Evolutionary conservation across 768 basidiomycete genomes (phyloP), one percentile per base, ranked within the genome.

Genomic region (Mycena venus): DNA sequence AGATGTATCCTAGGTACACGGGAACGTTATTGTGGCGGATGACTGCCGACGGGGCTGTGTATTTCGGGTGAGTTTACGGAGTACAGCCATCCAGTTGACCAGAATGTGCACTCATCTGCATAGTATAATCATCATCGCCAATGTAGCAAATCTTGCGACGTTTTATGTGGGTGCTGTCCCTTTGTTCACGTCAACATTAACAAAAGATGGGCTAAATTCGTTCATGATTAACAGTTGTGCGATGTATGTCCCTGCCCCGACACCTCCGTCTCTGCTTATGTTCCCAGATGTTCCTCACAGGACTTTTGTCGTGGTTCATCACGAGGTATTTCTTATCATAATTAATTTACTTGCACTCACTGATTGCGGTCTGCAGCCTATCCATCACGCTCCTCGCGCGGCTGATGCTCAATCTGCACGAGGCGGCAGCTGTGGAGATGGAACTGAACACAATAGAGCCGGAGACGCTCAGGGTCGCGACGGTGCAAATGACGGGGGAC

Each of bases 391-490:
- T 64, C 14, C 42, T 64, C 21, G 25, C 42, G 21, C 44, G 63
- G 47, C 31, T 64, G 44, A 64, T 66, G 65, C 65, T 66, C 65
- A 66, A 66, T 40, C 65, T 66, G 23, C 65, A 66, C 51, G 51
- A 56, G 51, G 65, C 38, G 31, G 67, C 55, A 44, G 56, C 38
- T 68, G 67, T 44, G 38, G 67, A 56, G n/a, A 68, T 68, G 21
- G 34, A 17, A 36, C 67, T 40, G 17, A 34, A 44, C 42, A 59
- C 56, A 4, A 58, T 59, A 34, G 55, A 68, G 40, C 21, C 60
- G 42, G 42, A 60, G 55, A 44, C 67, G 29, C 38, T 68, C 56
- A 42, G 56, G 42, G 59, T 68, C 58, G 29, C 27, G 40, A 68
- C 56, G 67, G 49, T 51, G 64, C 64, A 36, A 53, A 65, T 53